Conservation (phyloP, 768 basidiomycete species). For the Mycena galopus region DNA sequence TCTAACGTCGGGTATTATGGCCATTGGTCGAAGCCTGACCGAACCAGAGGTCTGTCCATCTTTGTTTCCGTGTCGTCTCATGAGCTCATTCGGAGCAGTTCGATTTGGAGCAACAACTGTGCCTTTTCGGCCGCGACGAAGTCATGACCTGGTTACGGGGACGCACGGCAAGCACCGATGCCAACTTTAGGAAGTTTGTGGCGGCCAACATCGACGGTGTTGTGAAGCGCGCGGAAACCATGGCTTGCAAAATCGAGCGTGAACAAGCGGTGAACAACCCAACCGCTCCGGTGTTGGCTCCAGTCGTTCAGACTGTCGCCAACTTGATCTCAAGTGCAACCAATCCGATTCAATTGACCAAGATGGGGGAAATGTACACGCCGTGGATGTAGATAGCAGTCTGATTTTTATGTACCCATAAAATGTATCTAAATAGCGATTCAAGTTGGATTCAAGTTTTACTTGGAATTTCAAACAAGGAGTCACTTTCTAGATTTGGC, state of each 20-base stretch:
- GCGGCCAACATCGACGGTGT: slow-evolving; percentile 74
- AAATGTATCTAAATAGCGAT: neutral
- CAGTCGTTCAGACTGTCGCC: slow-evolving; percentile 85
- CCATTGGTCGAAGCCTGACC: slow-evolving; percentile 90
- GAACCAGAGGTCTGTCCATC: slow-evolving; percentile 82
- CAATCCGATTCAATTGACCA: slow-evolving; percentile 85
- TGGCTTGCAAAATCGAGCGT: slow-evolving; percentile 90
- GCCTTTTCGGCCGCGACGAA: slow-evolving; percentile 94
- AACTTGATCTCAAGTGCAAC: slow-evolving; percentile 89
- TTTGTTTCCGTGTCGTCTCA: neutral
- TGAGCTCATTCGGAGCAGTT: slow-evolving; percentile 62
- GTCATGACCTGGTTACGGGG: slow-evolving; percentile 82
- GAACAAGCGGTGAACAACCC: slow-evolving; percentile 65
- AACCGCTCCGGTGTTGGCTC: slow-evolving; percentile 55
- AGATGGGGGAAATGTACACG: slow-evolving; percentile 87
- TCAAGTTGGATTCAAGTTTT: too few species aligned
- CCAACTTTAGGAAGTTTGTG: slow-evolving; percentile 66
- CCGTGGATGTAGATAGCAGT: slow-evolving; percentile 81
- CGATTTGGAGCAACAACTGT: slow-evolving; percentile 92
- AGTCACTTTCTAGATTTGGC: too few species aligned
- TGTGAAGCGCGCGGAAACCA: slow-evolving; percentile 82
- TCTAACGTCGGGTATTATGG: slow-evolving; percentile 87
- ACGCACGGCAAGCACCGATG: slow-evolving; percentile 65
- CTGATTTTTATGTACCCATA: slow-evolving; percentile 1
- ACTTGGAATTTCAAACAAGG: too few species aligned